Evolutionary conservation across 148 eudicot genomes (phyloP), one percentile per base, ranked within the genome.

Genomic region (Agrostemma githago): DNA sequence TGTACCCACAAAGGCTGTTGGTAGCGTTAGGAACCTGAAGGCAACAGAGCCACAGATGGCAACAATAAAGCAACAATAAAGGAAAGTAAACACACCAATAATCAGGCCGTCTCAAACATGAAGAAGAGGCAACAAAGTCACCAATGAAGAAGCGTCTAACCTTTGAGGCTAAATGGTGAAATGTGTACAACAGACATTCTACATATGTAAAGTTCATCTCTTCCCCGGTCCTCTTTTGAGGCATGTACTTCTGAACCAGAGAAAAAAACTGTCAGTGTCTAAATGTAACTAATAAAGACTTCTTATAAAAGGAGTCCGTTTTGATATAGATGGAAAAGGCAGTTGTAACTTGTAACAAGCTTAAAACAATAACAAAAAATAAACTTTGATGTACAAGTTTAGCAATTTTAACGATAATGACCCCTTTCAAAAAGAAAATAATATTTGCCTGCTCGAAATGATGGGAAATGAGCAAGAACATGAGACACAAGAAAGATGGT

Each of bases 101-200:
- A 41, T 61, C 60, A 68, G 53, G 48, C 53, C 59, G 54, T 40
- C 53, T 37, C 53, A 38, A 16, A 62, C 20, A 59, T 7, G 58
- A 43, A 5, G 1, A 69, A 51, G 42, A 7, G 62, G 42, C 21
- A 19, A 72, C 37, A 70, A 41, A 63, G 54, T 34, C 20, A 54
- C 51, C 46, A 54, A 63, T 42, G 26, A 68, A 73, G 68, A 77
- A 68, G 43, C 48, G 67, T 34, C 59, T 68, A 70, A 93, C 98
- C 96, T 90, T 93, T 71, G 89, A 81, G 71, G 98, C 96, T 76
- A 93, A 84, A 72, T 93, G 90, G 88, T 93, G 93, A 83, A 93
- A 90, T 61, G 92, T 85, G 82, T 89, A 93, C 78, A 93, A 48
- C 75, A 93, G 85, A 74, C 98, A 93, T 78, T 93, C 98, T 63